Base-by-base conservation (phyloP, 768 basidiomycete genomes). In the Leccinum variicolor region DNA sequence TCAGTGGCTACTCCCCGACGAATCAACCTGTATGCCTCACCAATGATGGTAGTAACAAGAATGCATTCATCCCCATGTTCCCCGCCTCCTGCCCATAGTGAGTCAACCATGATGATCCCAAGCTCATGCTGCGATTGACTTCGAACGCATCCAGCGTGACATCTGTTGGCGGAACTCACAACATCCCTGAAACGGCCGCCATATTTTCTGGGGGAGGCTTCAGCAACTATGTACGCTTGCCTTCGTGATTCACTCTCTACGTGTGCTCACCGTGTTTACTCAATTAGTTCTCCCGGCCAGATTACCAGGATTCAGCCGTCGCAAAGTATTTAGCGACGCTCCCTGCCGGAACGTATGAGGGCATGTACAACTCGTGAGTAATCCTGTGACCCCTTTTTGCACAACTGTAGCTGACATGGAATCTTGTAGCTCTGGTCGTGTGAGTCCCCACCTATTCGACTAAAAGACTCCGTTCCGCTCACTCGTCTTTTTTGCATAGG, bases 191-290 rank as follows among this genome's bases (percentile, higher is more conserved):
- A 67, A 76, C 76, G 14, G 83, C 82, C 0, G 81, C 79, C 0
- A 67, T 53, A 60, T 86, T 89, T 74, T 88, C 86, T 13, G 86
- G 87, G 1, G 89, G 89, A 31, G 88, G 89, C 3, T 91, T 90
- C 74, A 88, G 86, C 66, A 76, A 86, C 60, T 82, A 83, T 53
- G 86, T 87, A 59, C 79, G 43, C 50, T 46, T 34, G 14, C 33
- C 31, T 46, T 21, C 4, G 9, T 21, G 19, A 17, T 14, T 14
- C 8, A 1, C 10, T 2, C 15, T 76, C 7, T 36, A 13, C 15
- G 21, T 41, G 11, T 54, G 15, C 36, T 43, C 45, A 57, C 15
- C 6, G 2, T 47, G 9, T 31, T 11, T 25, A 25, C 21, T 1
- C 23, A 9, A 25, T 29, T 55, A 86, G 83, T 86, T 84, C 67